Evolutionary conservation across 2,329 filamentous ascomycete genomes (phyloP).

Genomic region (Thelonectria discophora): DNA sequence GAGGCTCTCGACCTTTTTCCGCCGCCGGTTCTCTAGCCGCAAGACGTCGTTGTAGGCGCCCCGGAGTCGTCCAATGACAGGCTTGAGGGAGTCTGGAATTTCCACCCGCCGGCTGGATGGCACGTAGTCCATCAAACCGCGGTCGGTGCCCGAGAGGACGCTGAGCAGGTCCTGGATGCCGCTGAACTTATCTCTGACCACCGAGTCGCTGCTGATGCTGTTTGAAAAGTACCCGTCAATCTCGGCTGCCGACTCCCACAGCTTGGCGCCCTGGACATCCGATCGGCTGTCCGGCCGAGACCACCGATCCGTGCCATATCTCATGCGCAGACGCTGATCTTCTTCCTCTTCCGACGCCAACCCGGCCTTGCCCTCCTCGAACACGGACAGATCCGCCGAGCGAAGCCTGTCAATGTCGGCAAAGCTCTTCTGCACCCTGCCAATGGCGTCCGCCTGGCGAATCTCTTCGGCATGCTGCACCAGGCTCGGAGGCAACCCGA

Average conservation of each 20-base stretch:
- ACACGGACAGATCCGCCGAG: constrained; percentile 77
- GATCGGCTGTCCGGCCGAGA: constrained; percentile 71
- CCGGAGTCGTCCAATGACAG: constrained; percentile 79
- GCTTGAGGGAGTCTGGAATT: constrained; percentile 82
- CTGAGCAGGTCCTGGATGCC: constrained; percentile 78
- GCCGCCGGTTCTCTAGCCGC: constrained; percentile 81
- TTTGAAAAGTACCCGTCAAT: constrained; percentile 86
- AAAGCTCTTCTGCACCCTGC: constrained; percentile 79
- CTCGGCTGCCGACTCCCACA: constrained; percentile 79
- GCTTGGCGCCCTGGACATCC: constrained; percentile 72
- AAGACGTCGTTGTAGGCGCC: constrained; percentile 85
- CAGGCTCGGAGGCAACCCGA: constrained; percentile 85
- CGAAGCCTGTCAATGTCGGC: constrained; percentile 93
- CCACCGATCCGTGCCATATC: constrained; percentile 91
- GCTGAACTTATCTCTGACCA: constrained; percentile 80
- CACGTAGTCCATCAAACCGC: constrained; percentile 86
- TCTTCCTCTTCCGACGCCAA: constrained; percentile 84
- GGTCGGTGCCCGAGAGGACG: constrained; percentile 80
- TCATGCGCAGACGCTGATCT: constrained; percentile 77
- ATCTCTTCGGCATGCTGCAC: constrained; percentile 94
- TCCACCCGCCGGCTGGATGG: constrained; percentile 83
- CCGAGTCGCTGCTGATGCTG: constrained; percentile 62
- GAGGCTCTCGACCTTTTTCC: constrained; percentile 80
- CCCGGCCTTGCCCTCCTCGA: constrained; percentile 83
- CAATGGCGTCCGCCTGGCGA: constrained; percentile 86